Conservation (phyloP, 176 grass and related monocot species). For the Avena sativa region DNA sequence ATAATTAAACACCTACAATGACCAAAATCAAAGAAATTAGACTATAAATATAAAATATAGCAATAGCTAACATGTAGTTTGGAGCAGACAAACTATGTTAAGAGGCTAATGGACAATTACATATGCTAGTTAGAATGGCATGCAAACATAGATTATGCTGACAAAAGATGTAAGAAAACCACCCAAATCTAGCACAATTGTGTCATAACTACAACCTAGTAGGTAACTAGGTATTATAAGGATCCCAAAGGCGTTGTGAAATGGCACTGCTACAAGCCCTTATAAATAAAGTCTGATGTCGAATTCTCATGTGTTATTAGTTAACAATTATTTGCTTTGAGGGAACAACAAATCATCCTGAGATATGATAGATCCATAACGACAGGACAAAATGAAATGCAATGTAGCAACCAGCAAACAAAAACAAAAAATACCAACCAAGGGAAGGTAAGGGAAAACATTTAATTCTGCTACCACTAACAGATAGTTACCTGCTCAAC, state of each 20-base stretch:
- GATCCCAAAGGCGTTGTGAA: too few relatives aligned
- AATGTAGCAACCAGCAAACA: background rate
- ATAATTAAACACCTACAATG: background rate
- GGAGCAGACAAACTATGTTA: background rate
- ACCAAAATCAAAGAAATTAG: too few relatives aligned
- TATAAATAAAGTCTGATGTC: background rate
- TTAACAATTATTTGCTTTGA: background rate
- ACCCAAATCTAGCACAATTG: background rate
- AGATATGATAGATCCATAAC: background rate
- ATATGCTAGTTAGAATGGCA: background rate
- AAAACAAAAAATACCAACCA: background rate
- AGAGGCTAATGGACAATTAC: background rate
- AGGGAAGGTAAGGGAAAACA: background rate
- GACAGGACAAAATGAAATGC: background rate
- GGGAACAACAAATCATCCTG: background rate
- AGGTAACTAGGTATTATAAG: too few relatives aligned
- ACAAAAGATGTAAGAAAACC: background rate
- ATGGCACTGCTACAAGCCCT: too few relatives aligned
- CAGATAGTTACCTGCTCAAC: too few relatives aligned
- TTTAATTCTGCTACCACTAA: background rate
- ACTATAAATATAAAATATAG: too few relatives aligned
- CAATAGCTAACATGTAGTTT: too few relatives aligned
- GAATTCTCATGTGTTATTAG: background rate
- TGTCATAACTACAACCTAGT: too few relatives aligned
- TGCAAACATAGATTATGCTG: background rate